A percentile compares a stretch with the other conserved stretches of the same genome.
These are phyloP conservation scores for Pichia rugopelliculosa DNA, from an alignment of 805 yeast species.

Conservation along the genomic window DNA sequence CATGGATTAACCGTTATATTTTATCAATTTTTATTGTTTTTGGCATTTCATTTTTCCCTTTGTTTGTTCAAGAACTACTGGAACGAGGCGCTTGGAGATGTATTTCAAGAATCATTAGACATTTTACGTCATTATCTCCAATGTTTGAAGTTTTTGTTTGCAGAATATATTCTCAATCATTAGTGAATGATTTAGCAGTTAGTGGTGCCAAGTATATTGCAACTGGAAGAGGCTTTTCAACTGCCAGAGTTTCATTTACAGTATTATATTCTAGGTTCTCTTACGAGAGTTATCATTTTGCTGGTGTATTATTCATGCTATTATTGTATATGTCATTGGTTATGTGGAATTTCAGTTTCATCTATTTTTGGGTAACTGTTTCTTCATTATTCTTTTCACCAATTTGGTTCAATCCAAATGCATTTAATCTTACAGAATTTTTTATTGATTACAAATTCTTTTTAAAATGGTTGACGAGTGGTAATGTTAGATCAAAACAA, in stretches of 20 bases:
- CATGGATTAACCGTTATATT: conserved; percentile 69
- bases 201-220: conserved; percentile 82
- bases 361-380: conserved; percentile 71
- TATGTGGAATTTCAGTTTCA: conserved; percentile 52
- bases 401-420: conserved; percentile 71
- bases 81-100: conserved; percentile 75
- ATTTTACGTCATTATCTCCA: conserved; percentile 65
- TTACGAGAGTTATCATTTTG: conserved; percentile 59
- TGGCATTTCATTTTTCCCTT: conserved; percentile 65
- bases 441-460: conserved; percentile 59
- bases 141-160: conserved; percentile 76
- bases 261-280: conserved; percentile 62
- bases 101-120: conserved; percentile 52
- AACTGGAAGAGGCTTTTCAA: conserved; percentile 79
- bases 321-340: conserved; percentile 50
- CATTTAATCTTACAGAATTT: conserved; percentile 60
- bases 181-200: conserved; percentile 57
- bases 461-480: conserved; percentile 44
- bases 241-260: conserved; percentile 61
- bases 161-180: conserved; percentile 64
- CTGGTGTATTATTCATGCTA: conserved; percentile 43
- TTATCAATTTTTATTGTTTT: conserved; percentile 69
- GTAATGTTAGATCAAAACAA: conserved; percentile 35
- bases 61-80: conserved; percentile 67
- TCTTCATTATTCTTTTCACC: conserved; percentile 64